Evolutionary conservation across 2,329 filamentous ascomycete species (phyloP).

Genomic region (Bipolaris cookei): DNA sequence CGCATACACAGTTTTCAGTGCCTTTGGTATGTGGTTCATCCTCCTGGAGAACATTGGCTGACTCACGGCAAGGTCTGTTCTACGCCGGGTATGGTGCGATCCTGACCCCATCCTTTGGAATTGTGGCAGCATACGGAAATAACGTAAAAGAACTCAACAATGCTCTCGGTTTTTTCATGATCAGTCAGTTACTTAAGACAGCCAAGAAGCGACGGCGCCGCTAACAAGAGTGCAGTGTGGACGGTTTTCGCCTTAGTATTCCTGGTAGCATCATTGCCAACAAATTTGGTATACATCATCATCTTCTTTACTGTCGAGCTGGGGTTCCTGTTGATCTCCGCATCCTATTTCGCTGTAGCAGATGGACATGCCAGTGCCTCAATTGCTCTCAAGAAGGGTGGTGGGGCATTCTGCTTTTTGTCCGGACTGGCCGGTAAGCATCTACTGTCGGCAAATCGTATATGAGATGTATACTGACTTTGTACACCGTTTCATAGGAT

Average conservation of each 20-base stretch:
- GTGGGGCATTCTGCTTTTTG: constrained; percentile 56
- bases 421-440: constrained; percentile 54
- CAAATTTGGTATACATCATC: constrained; percentile 56
- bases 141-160: constrained; percentile 56
- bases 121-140: constrained; percentile 54
- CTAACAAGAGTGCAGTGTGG: constrained; percentile 49
- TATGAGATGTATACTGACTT: background rate
- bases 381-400: constrained; percentile 52
- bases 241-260: constrained; percentile 57
- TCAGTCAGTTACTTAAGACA: constrained; percentile 42
- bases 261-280: constrained; percentile 54
- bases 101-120: constrained; percentile 56
- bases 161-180: constrained; percentile 58
- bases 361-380: constrained; percentile 50
- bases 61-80: constrained; percentile 52
- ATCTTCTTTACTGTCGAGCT: constrained; percentile 59
- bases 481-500: background rate
- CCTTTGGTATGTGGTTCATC: constrained; percentile 55
- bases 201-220: background rate
- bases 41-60: background rate
- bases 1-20: constrained; percentile 61
- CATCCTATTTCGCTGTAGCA: constrained; percentile 55
- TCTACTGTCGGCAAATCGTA: background rate
- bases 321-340: constrained; percentile 53
- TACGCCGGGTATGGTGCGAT: constrained; percentile 59